These are phyloP conservation scores for Daedaleopsis sinensis DNA, from an alignment of 768 basidiomycete species.

Conservation along the genomic window DNA sequence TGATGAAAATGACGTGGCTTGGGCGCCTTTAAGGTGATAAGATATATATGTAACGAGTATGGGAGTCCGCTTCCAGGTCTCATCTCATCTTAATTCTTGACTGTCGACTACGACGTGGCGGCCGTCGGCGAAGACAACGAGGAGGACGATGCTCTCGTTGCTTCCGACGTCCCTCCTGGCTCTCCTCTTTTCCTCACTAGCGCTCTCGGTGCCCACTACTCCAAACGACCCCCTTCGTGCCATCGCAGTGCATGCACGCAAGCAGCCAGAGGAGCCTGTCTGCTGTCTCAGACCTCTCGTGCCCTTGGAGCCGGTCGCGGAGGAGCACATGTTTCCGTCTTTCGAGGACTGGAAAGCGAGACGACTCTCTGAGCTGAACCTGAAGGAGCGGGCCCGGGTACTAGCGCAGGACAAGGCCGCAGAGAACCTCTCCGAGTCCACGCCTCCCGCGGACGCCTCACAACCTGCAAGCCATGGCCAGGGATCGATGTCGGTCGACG, in stretches of 20 bases:
- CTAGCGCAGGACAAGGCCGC: background rate
- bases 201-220: slow-evolving; percentile 37
- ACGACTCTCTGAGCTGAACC: slow-evolving; percentile 46
- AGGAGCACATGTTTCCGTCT: slow-evolving; percentile 70
- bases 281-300: slow-evolving; percentile 68
- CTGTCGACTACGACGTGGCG: slow-evolving; percentile 15
- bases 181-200: slow-evolving; percentile 41
- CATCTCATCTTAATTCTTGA: slow-evolving; percentile 3
- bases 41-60: slow-evolving; percentile 1
- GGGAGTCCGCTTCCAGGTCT: background rate
- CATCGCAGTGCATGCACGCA: slow-evolving; percentile 51
- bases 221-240: slow-evolving; percentile 65
- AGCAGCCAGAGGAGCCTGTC: slow-evolving; percentile 56
- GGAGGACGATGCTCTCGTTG: slow-evolving; percentile 26
- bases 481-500: background rate
- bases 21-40: slow-evolving; percentile 1
- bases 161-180: slow-evolving; percentile 39
- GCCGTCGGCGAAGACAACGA: slow-evolving; percentile 20
- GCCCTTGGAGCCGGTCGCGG: slow-evolving; percentile 43
- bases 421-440: slow-evolving; percentile 13
- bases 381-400: slow-evolving; percentile 4
- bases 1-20: slow-evolving; percentile 10
- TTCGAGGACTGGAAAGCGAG: slow-evolving; percentile 91
- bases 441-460: background rate
- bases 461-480: background rate